Evolutionary conservation across 2,329 filamentous ascomycete species (phyloP), one percentile per base, ranked within the genome.

Genomic region (Rhinocladiella similis): DNA sequence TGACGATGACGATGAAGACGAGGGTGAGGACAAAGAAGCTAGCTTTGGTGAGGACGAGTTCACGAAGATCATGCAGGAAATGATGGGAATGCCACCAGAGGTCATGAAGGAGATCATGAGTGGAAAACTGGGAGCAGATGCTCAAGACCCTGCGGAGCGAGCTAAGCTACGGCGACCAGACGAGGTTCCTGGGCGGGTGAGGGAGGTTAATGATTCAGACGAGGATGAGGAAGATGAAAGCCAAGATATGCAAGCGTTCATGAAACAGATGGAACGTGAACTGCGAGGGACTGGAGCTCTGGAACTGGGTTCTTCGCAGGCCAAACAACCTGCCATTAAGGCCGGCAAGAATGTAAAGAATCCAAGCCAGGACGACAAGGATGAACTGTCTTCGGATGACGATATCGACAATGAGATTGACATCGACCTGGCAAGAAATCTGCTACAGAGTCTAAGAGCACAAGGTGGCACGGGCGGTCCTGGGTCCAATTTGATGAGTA

Each of bases 401-500:
- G 72, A 72, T 22, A 59, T 80, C 0, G 85, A 88, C 51, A 82
- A 94, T 3, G 80, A 91, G 61, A 84, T 94, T 25, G 90, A 97
- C 69, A 89, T 91, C 64, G 93, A 94, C 60, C 78, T 99, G 20
- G 91, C 90, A 16, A 91, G 89, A 71, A 97, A 97, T 67, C 78
- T 99, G 53, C 78, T 99, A 1, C 91, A 97, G 71, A 93, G 90
- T 66, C 92, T 99, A 73, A 95, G 96, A 69, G 87, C 89, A 14
- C 93, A 97, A 71, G 90, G 80, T 16, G 94, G 94, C 12, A 83
- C 88, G 77, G 80, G 90, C 29, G 94, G 94, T 0, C 94, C 94
- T 1, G 89, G 89, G 1, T 86, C 92, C 1, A 97, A 97, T 69
- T 77, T 99, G 58, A 80, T 99, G 67, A 87, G 86, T 5, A 82